Conservation (phyloP, 2,329 filamentous ascomycete species). For the Xylariomycetidae sp. region DNA sequence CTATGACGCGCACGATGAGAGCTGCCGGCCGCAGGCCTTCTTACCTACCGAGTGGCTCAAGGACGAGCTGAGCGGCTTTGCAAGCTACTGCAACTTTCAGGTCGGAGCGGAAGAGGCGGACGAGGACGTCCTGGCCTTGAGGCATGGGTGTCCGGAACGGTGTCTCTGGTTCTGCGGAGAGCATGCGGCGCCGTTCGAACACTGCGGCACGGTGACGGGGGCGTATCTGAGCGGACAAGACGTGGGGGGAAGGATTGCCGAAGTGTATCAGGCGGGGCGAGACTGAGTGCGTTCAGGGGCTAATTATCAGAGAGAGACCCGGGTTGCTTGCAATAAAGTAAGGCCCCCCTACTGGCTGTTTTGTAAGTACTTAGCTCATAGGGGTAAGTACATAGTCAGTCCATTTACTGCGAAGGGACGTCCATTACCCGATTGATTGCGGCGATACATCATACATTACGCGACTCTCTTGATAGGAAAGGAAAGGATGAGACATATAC, state of each 20-base stretch:
- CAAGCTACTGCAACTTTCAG: conserved; percentile 67
- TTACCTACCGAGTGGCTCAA: conserved; percentile 62
- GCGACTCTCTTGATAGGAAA: too few species aligned
- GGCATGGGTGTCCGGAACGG: conserved; percentile 42
- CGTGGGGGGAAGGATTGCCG: conserved; percentile 7
- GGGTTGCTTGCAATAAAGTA: too few species aligned
- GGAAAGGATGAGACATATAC: too few species aligned
- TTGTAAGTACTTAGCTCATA: too few species aligned
- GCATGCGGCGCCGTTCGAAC: conserved; percentile 54
- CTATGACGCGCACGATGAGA: conserved; percentile 38
- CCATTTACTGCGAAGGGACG: too few species aligned
- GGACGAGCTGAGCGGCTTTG: conserved; percentile 62
- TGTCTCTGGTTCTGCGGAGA: conserved; percentile 68
- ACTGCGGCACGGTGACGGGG: conserved; percentile 28
- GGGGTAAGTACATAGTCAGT: too few species aligned
- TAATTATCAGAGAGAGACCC: too few species aligned
- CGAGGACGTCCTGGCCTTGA: conserved; percentile 42
- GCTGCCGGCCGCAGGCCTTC: conserved; percentile 49
- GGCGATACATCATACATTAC: too few species aligned
- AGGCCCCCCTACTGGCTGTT: too few species aligned
- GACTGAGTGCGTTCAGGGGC: too few species aligned
- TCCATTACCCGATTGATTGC: too few species aligned
- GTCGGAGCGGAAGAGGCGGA: conserved; percentile 48
- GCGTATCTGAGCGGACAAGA: conserved; percentile 13
- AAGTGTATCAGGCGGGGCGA: too few species aligned